Evolutionary conservation across 352 stramenopile species (phyloP).

Genomic region (Elongisporangium senticosum): DNA sequence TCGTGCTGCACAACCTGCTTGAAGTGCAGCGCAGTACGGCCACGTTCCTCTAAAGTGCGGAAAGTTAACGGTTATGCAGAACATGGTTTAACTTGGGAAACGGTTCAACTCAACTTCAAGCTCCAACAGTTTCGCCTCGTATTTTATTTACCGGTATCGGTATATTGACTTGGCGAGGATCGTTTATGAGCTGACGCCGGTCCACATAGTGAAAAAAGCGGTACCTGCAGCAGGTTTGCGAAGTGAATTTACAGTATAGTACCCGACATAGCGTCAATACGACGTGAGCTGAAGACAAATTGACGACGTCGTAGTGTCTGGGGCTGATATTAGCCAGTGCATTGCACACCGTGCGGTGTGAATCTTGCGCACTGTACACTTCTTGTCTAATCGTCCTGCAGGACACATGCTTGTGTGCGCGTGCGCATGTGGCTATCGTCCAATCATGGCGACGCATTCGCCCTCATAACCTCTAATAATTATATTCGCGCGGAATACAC

Average conservation of each 20-base stretch:
- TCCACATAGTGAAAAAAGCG: neutral
- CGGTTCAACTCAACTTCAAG: neutral
- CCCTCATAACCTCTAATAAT: neutral
- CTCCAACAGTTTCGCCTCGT: neutral
- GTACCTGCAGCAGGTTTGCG: neutral
- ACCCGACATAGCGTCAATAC: neutral
- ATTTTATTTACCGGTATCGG: neutral
- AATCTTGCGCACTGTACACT: neutral
- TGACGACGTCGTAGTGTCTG: neutral
- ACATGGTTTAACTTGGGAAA: neutral
- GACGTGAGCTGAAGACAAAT: neutral
- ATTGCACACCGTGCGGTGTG: neutral
- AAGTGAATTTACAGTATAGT: neutral
- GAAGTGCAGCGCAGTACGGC: conserved; percentile 75
- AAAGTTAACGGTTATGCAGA: neutral
- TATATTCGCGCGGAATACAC: neutral
- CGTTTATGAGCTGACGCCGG: no score
- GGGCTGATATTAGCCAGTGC: neutral
- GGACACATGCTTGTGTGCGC: neutral
- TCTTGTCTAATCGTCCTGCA: neutral
- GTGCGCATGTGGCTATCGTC: neutral
- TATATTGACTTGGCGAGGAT: neutral
- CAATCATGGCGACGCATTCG: neutral
- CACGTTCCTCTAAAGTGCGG: conserved; percentile 51
- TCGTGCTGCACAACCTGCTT: conserved; percentile 84